These are phyloP conservation scores for Cladosporium sp. DNA, from an alignment of 2,329 filamentous ascomycete species.

Conservation along the genomic window DNA sequence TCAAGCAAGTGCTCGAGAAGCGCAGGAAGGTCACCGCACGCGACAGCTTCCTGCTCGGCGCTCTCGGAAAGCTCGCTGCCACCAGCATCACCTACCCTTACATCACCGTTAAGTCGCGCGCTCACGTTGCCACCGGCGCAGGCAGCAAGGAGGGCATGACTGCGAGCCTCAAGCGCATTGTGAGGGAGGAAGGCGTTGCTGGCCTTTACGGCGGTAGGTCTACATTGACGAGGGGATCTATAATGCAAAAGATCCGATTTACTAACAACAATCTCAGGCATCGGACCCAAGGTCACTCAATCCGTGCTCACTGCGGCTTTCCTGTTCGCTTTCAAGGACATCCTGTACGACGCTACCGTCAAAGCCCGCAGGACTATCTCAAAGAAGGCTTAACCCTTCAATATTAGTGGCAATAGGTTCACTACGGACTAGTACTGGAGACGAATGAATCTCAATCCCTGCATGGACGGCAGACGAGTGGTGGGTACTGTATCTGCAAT, in stretches of 20 bases:
- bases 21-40: conserved; percentile 70
- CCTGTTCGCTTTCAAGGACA: conserved; percentile 96
- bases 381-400: conserved; percentile 3
- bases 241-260: background rate
- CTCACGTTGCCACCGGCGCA: conserved; percentile 79
- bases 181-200: conserved; percentile 82
- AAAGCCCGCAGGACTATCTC: conserved; percentile 47
- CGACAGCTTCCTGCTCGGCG: conserved; percentile 85
- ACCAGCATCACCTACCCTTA: conserved; percentile 96
- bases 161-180: conserved; percentile 68
- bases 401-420: no score
- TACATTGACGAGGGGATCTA: background rate
- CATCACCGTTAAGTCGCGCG: conserved; percentile 96
- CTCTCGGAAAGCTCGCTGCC: conserved; percentile 87
- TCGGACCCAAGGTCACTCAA: conserved; percentile 93
- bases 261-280: conserved; percentile 51
- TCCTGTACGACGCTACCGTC: conserved; percentile 77
- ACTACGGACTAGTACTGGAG: no score
- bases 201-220: conserved; percentile 87
- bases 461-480: no score
- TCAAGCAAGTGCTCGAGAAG: conserved; percentile 86
- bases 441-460: no score
- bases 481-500: no score
- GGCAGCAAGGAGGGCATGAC: conserved; percentile 76
- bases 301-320: conserved; percentile 94